Evolutionary conservation across 2,329 filamentous ascomycete species (phyloP), one percentile per base, ranked within the genome.

Genomic region (Chalaropsis thielavioides): DNA sequence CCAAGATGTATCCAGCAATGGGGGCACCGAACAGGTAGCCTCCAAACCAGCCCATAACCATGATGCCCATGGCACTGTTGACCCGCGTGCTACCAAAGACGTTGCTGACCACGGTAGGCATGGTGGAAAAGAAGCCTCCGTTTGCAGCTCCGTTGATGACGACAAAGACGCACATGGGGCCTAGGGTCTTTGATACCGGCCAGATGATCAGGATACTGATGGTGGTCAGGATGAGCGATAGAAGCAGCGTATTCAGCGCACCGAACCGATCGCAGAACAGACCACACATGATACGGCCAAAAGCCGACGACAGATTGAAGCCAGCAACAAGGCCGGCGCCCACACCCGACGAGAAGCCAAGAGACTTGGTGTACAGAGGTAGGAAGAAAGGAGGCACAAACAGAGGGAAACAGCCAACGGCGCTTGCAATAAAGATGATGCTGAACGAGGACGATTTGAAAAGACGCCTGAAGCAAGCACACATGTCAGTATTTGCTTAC

Each of bases 311-410:
- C 27, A 83, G 79, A 71, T 83, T 85, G 74, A 85, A 87, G 0
- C 78, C 82, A 0, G 83, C 83, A 0, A 86, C 76, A 0, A 86
- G 73, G 11, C 75, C 81, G 0, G 83, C 83, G 0, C 83, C 83
- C 0, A 76, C 77, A 7, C 74, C 74, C 0, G 81, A 77, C 0
- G 77, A 76, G 7, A 86, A 73, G 0, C 81, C 80, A n/a, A 86
- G 74, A 0, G 81, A 81, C 3, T 76, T 73, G 35, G 76, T 77
- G 68, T 83, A 84, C 0, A 84, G 73, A 0, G 83, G 83, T 0
- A 85, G 72, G 70, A 85, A 85, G 73, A 83, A 86, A 0, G 83
- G 81, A 0, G 83, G 81, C 0, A 85, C 82, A 65, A 84, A 79
- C 17, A 85, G 76, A 0, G 83, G 79, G 68, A 86, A 86, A 1